A percentile compares a stretch with the other conserved stretches of the same genome.
Evolutionary conservation across 495 filamentous ascomycete species (phyloP).

Genomic region (Xylaria castorea): DNA sequence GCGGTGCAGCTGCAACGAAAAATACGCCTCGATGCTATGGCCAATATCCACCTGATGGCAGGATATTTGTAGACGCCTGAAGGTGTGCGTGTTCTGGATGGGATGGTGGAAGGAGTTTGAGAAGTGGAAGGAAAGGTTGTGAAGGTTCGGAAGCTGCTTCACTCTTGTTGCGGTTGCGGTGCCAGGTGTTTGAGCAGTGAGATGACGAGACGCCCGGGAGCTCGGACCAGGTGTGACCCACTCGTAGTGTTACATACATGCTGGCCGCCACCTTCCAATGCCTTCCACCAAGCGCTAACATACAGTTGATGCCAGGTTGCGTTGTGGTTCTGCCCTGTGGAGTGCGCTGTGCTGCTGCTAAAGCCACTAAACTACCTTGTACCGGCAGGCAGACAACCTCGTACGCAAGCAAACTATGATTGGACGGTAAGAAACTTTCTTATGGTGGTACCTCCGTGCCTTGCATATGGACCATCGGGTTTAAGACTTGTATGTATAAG

Average conservation of each 20-base stretch:
- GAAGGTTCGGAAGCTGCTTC: constrained; percentile 30
- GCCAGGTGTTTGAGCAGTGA: constrained; percentile 37
- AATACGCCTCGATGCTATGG: background rate
- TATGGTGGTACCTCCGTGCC: background rate
- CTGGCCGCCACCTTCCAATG: constrained; percentile 44
- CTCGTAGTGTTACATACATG: constrained; percentile 18
- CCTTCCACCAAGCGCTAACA: constrained; percentile 33
- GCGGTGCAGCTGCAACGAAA: constrained; percentile 12
- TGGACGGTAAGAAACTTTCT: background rate
- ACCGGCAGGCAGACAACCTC: constrained; percentile 16
- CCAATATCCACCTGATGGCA: constrained; percentile 9
- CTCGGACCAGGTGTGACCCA: constrained; percentile 41
- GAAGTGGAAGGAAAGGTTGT: constrained; percentile 17
- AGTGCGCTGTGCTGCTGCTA: background rate
- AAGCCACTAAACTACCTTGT: background rate
- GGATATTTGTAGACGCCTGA: background rate
- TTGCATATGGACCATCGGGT: background rate
- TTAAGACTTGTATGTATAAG: background rate
- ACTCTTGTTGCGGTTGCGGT: constrained; percentile 30
- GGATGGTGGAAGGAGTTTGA: constrained; percentile 18
- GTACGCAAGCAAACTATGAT: constrained; percentile 9
- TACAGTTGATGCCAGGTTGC: constrained; percentile 34
- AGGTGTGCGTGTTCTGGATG: constrained; percentile 4
- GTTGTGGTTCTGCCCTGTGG: constrained; percentile 19
- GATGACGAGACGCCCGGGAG: constrained; percentile 44